phyloP scores from a whole-genome alignment of 306 rosid species.

The Hippophae rhamnoides region DNA sequence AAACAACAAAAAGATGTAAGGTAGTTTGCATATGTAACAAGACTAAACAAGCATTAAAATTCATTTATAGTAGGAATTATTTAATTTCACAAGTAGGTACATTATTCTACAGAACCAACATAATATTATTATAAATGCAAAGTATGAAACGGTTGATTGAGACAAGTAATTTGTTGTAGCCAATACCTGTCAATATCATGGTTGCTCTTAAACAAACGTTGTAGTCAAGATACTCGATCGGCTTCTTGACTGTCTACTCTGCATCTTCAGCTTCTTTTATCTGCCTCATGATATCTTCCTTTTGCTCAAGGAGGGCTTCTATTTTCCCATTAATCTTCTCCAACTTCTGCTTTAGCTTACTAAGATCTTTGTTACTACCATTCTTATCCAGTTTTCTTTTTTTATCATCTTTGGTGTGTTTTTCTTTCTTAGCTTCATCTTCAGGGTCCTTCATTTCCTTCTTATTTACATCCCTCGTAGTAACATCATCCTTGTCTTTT shows the following conservation, averaged over 20 bases:
- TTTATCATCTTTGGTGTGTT: conserved; percentile 23
- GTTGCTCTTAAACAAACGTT: too few species aligned
- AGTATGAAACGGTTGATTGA: too few species aligned
- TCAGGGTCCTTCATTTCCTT: conserved; percentile 20
- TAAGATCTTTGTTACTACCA: conserved; percentile 33
- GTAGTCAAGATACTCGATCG: too few species aligned
- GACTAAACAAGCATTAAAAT: too few species aligned
- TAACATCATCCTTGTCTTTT: conserved; percentile 12
- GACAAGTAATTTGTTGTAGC: too few species aligned
- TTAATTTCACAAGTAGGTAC: too few species aligned
- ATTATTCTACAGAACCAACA: too few species aligned
- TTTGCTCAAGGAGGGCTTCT: conserved; percentile 37
- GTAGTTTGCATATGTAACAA: too few species aligned
- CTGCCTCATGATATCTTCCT: conserved; percentile 41
- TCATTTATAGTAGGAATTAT: too few species aligned
- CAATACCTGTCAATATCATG: too few species aligned
- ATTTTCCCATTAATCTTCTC: conserved; percentile 46
- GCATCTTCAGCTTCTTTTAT: conserved; percentile 44
- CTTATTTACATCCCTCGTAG: conserved; percentile 14
- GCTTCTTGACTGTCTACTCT: neutral
- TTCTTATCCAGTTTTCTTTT: conserved; percentile 36
- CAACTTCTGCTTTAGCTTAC: conserved; percentile 47
- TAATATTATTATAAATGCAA: too few species aligned
- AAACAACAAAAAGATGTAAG: too few species aligned
- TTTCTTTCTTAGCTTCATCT: conserved; percentile 33